A percentile compares a stretch with the other conserved stretches of the same genome.
Evolutionary conservation across 805 yeast species (phyloP).

Genomic region (Spathaspora hagerdaliae): DNA sequence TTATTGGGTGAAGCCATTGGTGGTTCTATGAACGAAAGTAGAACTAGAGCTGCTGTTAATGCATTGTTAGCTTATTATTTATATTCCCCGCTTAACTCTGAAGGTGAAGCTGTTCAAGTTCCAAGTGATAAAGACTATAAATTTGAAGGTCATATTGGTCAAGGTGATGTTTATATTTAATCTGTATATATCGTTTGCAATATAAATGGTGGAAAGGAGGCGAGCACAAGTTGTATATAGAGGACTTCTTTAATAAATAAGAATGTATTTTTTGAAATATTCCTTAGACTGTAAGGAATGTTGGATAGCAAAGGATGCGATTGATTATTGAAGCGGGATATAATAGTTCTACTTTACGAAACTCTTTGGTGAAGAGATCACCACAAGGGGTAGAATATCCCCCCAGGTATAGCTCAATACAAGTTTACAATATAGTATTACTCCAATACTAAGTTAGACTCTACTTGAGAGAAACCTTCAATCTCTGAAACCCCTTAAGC

Average conservation of each 20-base stretch:
- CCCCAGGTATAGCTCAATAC: too few relatives aligned
- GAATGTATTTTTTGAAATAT: too few relatives aligned
- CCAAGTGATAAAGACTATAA: constrained; percentile 55
- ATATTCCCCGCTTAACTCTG: constrained; percentile 67
- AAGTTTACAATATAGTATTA: too few relatives aligned
- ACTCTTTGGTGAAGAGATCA: too few relatives aligned
- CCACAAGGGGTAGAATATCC: too few relatives aligned
- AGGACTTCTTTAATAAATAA: background rate
- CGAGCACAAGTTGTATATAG: background rate
- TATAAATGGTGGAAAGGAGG: background rate
- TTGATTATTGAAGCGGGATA: too few relatives aligned
- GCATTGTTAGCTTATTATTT: constrained; percentile 90
- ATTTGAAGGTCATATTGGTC: constrained; percentile 39
- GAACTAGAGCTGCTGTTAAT: constrained; percentile 85
- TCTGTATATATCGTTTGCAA: background rate
- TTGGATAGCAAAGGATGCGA: too few relatives aligned
- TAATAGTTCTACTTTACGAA: too few relatives aligned
- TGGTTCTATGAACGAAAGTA: constrained; percentile 83
- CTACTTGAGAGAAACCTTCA: too few relatives aligned
- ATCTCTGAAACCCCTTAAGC: too few relatives aligned
- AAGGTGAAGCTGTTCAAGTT: constrained; percentile 39
- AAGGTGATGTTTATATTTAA: constrained; percentile 43
- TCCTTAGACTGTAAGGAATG: too few relatives aligned
- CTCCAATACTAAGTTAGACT: too few relatives aligned
- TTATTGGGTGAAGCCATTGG: constrained; percentile 95